Percentiles rank a stretch among this genome's conserved stretches.
Conservation (phyloP, 192 early-diverging fungal genomes). For the Pilaira anomala region DNA sequence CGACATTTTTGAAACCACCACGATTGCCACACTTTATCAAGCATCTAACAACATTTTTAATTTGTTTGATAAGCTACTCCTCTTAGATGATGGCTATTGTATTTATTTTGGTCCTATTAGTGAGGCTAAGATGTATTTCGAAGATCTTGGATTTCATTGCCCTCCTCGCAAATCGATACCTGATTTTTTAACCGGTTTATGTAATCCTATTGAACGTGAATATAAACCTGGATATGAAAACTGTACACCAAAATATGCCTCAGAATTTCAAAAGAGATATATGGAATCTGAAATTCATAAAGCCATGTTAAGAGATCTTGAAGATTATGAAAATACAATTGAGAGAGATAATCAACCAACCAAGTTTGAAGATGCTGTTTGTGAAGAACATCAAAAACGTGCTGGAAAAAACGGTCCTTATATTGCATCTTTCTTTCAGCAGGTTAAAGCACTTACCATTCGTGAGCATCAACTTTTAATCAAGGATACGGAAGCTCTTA, state of each 20-base stretch:
- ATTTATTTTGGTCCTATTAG: slow-evolving; percentile 66
- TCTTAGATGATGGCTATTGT: slow-evolving; percentile 64
- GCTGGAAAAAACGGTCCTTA: slow-evolving; percentile 52
- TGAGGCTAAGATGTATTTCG: slow-evolving; percentile 61
- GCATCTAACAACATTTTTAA: slow-evolving; percentile 75
- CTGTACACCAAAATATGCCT: slow-evolving; percentile 50
- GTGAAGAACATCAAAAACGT: slow-evolving; percentile 52
- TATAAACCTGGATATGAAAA: slow-evolving; percentile 50
- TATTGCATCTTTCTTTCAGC: slow-evolving; percentile 61
- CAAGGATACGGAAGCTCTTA: slow-evolving; percentile 48
- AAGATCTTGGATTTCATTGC: slow-evolving; percentile 57
- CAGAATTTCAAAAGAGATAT: slow-evolving; percentile 63
- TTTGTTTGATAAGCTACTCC: slow-evolving; percentile 67
- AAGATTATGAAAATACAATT: slow-evolving; percentile 41
- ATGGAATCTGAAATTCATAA: slow-evolving; percentile 39
- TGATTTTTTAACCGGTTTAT: slow-evolving; percentile 72
- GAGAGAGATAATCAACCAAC: slow-evolving; percentile 19
- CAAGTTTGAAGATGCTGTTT: slow-evolving; percentile 47
- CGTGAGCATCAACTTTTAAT: slow-evolving; percentile 63
- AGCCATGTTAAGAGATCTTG: slow-evolving; percentile 37
- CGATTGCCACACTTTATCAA: slow-evolving; percentile 58
- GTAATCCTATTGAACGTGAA: slow-evolving; percentile 55
- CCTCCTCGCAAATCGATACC: slow-evolving; percentile 67
- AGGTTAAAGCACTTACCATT: slow-evolving; percentile 54
- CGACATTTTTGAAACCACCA: slow-evolving; percentile 62